These are phyloP conservation scores for Suillus spraguei DNA, from an alignment of 768 basidiomycete species.

Conservation along the genomic window DNA sequence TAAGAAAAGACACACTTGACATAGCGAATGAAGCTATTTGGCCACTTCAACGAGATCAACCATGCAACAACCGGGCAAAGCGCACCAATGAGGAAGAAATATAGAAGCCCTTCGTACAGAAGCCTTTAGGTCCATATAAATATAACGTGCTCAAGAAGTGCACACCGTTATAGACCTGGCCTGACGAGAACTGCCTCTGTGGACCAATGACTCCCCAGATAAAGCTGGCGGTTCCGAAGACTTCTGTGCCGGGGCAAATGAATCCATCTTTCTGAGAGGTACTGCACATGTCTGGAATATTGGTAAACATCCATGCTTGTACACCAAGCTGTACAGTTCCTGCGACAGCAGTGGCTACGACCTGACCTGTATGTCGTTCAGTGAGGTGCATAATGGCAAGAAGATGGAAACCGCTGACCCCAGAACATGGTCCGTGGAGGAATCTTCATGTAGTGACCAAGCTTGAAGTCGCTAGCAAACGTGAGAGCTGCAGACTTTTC, in stretches of 20 bases:
- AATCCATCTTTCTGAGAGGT: conserved; percentile 60
- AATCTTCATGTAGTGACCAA: conserved; percentile 34
- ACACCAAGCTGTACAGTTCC: conserved; percentile 46
- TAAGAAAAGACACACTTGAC: conserved; percentile 51
- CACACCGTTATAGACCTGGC: conserved; percentile 58
- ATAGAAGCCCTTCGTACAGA: conserved; percentile 42
- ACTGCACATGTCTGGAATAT: conserved; percentile 45
- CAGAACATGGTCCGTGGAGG: conserved; percentile 35
- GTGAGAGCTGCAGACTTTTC: conserved; percentile 41
- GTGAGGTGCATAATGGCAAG: not conserved
- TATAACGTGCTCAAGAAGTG: not conserved
- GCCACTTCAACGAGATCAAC: conserved; percentile 57
- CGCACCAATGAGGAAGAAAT: conserved; percentile 81
- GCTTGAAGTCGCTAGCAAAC: conserved; percentile 39
- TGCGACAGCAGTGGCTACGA: conserved; percentile 40
- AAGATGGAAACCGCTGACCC: conserved; percentile 7
- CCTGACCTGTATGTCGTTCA: conserved; percentile 33
- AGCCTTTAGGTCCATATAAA: not conserved
- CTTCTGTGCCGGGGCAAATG: conserved; percentile 68
- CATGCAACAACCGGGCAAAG: conserved; percentile 59
- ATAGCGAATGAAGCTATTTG: conserved; percentile 60
- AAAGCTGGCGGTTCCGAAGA: conserved; percentile 80
- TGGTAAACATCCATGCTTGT: conserved; percentile 46
- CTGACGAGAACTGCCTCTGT: conserved; percentile 64
- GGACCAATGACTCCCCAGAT: conserved; percentile 88